Evolutionary conservation across 306 rosid genomes (phyloP).

Genomic region (Dryas octopetala): DNA sequence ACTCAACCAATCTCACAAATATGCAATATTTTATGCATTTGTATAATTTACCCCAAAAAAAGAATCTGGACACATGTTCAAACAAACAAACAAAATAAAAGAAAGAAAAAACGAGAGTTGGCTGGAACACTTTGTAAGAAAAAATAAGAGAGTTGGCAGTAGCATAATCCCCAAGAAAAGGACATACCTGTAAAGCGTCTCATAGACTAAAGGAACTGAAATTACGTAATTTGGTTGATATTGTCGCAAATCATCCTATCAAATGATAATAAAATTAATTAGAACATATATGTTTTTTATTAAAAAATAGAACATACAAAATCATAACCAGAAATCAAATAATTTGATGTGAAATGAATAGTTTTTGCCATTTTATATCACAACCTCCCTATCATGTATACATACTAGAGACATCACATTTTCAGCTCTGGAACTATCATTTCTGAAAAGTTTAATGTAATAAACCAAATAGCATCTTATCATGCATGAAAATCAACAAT

Average conservation of each 20-base stretch:
- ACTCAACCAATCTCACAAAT: no score
- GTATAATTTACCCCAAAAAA: no score
- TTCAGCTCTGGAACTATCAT: no score
- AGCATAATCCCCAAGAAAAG: conserved; percentile 7
- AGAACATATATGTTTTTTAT: background rate
- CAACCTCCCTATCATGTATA: background rate
- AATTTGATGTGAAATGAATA: background rate
- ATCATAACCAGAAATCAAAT: background rate
- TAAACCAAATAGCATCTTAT: background rate
- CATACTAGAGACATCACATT: no score
- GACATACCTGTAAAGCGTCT: conserved; percentile 83
- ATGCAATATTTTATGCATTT: no score
- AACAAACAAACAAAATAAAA: background rate
- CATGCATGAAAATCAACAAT: conserved; percentile 18
- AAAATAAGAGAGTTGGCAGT: background rate
- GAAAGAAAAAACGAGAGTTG: background rate
- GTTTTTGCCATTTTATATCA: background rate
- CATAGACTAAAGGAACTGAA: conserved; percentile 91
- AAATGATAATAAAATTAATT: conserved; percentile 19
- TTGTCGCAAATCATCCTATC: conserved; percentile 66
- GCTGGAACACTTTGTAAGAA: background rate
- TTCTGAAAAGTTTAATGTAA: no score
- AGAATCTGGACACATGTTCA: background rate
- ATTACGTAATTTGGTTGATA: conserved; percentile 75
- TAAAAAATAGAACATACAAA: background rate